Evolutionary conservation across 805 yeast genomes (phyloP).

Genomic region (Metschnikowia reukaufii): DNA sequence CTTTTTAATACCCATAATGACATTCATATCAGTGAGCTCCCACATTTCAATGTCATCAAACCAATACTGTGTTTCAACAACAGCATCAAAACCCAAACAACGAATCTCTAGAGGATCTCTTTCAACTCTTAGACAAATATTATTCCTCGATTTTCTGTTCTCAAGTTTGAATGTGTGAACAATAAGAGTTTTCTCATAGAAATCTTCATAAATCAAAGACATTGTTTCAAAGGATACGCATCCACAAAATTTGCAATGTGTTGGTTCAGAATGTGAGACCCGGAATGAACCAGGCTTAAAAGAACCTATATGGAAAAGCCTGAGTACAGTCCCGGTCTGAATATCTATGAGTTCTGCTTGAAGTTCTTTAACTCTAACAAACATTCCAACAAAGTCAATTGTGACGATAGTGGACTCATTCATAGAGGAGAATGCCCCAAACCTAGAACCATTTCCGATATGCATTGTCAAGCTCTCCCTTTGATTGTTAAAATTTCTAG

Average conservation of each 20-base stretch:
- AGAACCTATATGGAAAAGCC: constrained; percentile 58
- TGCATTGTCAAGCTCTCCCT: not conserved
- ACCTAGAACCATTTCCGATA: no score
- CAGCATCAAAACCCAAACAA: constrained; percentile 81
- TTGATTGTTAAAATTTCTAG: not conserved
- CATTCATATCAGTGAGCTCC: constrained; percentile 76
- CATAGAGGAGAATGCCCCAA: constrained; percentile 16
- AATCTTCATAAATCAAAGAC: constrained; percentile 69
- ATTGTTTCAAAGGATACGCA: constrained; percentile 76
- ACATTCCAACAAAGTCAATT: constrained; percentile 74
- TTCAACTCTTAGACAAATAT: constrained; percentile 83
- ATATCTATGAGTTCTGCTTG: constrained; percentile 72
- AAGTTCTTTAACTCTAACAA: constrained; percentile 55
- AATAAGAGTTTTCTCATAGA: constrained; percentile 54
- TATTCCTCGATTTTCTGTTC: constrained; percentile 66
- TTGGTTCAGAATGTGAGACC: constrained; percentile 80
- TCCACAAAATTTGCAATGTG: constrained; percentile 90
- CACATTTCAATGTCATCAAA: constrained; percentile 68
- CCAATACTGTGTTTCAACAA: constrained; percentile 69
- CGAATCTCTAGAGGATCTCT: constrained; percentile 91
- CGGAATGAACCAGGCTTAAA: constrained; percentile 59
- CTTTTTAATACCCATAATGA: constrained; percentile 61
- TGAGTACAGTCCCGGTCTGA: constrained; percentile 71
- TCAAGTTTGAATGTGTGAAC: constrained; percentile 74
- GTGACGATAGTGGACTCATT: constrained; percentile 46